Evolutionary conservation across 352 stramenopile genomes (phyloP).

Genomic region (Thraustochytrium sp.): DNA sequence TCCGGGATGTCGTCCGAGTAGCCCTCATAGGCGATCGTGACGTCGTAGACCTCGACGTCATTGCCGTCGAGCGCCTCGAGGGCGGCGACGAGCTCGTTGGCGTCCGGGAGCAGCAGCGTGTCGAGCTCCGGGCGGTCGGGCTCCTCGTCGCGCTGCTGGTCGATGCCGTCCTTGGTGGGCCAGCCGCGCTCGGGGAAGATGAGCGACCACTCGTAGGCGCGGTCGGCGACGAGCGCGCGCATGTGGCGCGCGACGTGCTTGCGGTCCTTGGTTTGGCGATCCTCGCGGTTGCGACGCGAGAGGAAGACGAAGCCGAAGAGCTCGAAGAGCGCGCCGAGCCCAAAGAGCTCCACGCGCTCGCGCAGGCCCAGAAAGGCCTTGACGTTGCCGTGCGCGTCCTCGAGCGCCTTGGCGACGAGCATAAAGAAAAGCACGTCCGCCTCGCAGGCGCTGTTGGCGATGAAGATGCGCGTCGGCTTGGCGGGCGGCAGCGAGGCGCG

Average conservation of each 20-base stretch:
- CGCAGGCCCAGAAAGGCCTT: not conserved
- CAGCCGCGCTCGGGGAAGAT: conserved; percentile 41
- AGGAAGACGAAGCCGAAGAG: conserved; percentile 38
- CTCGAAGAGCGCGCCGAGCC: conserved; percentile 21
- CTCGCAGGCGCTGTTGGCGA: conserved; percentile 3
- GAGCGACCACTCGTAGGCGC: conserved; percentile 30
- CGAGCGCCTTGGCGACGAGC: conserved; percentile 26
- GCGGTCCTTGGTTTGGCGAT: conserved; percentile 3
- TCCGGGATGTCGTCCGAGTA: conserved; percentile 7
- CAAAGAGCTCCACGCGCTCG: not conserved
- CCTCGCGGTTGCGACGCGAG: not conserved
- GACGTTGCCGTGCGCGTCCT: conserved; percentile 23
- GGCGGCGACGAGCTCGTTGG: not conserved
- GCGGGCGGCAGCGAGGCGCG: not conserved
- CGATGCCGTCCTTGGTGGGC: not conserved
- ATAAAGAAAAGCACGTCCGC: conserved; percentile 9
- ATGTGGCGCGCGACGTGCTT: conserved; percentile 16
- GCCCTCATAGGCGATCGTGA: conserved; percentile 33
- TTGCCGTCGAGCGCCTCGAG: conserved; percentile 5
- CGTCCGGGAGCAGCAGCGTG: conserved; percentile 3
- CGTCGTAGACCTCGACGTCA: conserved; percentile 20
- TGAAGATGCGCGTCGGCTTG: not conserved
- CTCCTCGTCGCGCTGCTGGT: not conserved
- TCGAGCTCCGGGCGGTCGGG: not conserved
- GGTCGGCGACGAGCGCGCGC: not conserved